Conservation (phyloP, 139 green algal species). For the Tetraselmis striata region DNA sequence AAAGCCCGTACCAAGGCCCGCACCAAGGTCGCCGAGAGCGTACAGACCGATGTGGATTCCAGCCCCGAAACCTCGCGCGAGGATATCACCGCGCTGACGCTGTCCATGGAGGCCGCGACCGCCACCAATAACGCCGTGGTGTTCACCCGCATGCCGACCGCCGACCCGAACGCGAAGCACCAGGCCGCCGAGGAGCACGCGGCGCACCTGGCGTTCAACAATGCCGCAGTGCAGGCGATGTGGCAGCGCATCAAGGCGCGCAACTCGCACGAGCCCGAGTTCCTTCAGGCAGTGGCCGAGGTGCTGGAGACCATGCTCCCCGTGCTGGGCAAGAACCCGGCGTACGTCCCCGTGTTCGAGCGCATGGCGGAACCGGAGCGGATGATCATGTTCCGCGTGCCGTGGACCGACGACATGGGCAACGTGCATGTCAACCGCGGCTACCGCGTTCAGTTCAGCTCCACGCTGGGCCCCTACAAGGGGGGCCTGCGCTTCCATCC, state of each 20-base stretch:
- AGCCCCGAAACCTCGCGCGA: too few relatives aligned
- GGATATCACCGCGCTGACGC: neutral
- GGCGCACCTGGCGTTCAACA: neutral
- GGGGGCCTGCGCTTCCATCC: constrained; percentile 76
- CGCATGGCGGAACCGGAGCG: constrained; percentile 52
- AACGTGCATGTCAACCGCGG: constrained; percentile 56
- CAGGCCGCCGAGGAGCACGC: neutral
- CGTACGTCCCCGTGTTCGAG: constrained; percentile 43
- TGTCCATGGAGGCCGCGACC: neutral
- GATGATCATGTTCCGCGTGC: constrained; percentile 62
- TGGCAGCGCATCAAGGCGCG: constrained; percentile 28
- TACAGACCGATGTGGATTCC: too few relatives aligned
- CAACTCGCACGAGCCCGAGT: constrained; percentile 54
- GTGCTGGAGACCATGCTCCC: constrained; percentile 44
- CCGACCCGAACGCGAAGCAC: neutral
- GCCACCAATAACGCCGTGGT: constrained; percentile 1
- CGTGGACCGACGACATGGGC: constrained; percentile 55
- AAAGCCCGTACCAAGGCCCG: too few relatives aligned
- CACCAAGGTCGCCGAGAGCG: too few relatives aligned
- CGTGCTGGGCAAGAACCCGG: constrained; percentile 50
- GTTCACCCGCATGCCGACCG: neutral
- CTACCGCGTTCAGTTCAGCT: constrained; percentile 71
- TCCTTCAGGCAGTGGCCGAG: constrained; percentile 51
- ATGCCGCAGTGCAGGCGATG: constrained; percentile 25
- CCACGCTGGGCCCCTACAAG: constrained; percentile 80